A percentile compares a stretch with the other conserved stretches of the same genome.
Evolutionary conservation across 768 basidiomycete genomes (phyloP).

Genomic region (Tylopilus plumbeoviolaceoides): DNA sequence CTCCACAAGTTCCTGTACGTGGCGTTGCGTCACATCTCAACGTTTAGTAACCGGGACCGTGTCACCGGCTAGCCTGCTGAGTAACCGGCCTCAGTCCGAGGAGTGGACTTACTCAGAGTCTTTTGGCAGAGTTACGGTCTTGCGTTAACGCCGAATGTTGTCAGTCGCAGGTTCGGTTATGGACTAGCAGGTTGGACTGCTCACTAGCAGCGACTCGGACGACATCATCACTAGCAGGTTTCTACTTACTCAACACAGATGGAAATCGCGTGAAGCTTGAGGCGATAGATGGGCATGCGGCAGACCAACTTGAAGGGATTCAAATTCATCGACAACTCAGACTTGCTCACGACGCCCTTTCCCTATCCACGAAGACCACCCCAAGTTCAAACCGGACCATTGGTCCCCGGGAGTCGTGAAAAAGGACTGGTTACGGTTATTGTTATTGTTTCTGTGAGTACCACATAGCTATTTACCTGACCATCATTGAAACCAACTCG

Average conservation of each 20-base stretch:
- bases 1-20: no score
- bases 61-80: no score
- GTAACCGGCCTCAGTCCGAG: no score
- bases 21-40: no score
- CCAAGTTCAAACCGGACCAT: background rate
- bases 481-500: background rate
- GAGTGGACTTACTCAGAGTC: no score
- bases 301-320: slow-evolving; percentile 6
- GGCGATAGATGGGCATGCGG: slow-evolving; percentile 14
- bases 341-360: background rate
- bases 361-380: background rate
- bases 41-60: no score
- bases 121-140: no score
- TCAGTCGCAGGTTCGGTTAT: background rate
- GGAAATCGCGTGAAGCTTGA: slow-evolving; percentile 8
- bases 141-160: background rate
- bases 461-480: background rate
- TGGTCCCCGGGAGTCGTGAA: background rate
- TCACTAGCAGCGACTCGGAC: background rate
- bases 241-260: slow-evolving; percentile 5
- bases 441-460: slow-evolving; percentile 5
- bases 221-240: background rate
- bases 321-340: background rate
- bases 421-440: background rate
- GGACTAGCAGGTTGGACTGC: background rate